Base-by-base conservation (phyloP, 768 basidiomycete species). In the Mycena albidolilacea region DNA sequence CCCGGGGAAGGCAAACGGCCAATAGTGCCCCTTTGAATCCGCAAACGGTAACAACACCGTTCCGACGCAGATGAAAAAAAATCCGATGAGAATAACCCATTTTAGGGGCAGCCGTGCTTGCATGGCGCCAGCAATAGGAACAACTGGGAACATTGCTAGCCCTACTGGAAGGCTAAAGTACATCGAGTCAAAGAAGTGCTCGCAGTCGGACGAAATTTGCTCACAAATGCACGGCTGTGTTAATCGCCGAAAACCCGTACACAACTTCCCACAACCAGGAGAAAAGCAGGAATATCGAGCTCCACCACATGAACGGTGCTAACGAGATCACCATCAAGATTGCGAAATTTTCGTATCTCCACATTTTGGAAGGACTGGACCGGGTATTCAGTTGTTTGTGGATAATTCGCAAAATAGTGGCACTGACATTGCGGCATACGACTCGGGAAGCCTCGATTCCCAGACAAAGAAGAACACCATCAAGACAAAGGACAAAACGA, bases 401-500 rank as follows among this genome's bases (percentile, higher is more conserved):
- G 38, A 50, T 37, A n/a, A 14, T 30, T 14, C 14, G 23, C 39
- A n/a, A 41, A 21, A 7, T 2, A 21, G 17, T 12, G n/a, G 7
- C 50, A 44, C n/a, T 14, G 17, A 64, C 64, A 64, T n/a, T 6
- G 64, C 35, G 11, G 64, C 64, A 41, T 64, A 54, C 1, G 64
- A 64, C 19, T 64, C 64, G 6, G 48, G 37, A 35, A 64, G n/a
- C 19, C 37, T 1, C 8, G 64, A 14, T 7, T 64, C 64, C 64
- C 64, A 64, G 0, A 64, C 35, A 15, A 64, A 54, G 21, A 64
- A 64, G 0, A 64, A 78, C 35, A 79, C 74, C 44, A 80, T 76
- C 12, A 87, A 72, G 10, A 85, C 44, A 69, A 88, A 76, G 5
- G 89, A 86, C 41, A 90, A 74, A 10, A 88, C 77, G 50, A 91